Evolutionary conservation across 306 rosid genomes (phyloP).

Genomic region (Casuarina equisetifolia): DNA sequence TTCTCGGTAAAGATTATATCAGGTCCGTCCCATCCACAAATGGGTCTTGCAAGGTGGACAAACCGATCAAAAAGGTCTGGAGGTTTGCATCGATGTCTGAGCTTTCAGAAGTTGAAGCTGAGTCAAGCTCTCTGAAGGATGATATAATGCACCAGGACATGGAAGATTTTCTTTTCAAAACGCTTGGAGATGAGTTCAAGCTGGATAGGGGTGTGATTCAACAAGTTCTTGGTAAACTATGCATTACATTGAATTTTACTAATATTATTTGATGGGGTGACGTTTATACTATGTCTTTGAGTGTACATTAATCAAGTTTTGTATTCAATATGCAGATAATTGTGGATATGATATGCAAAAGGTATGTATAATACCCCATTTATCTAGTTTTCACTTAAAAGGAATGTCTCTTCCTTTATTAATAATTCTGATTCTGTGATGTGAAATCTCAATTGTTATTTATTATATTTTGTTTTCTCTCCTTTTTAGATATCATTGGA

Average conservation of each 20-base stretch:
- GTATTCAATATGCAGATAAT: constrained; percentile 57
- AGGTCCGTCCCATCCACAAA: constrained; percentile 36
- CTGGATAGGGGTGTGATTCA: constrained; percentile 62
- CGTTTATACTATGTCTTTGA: not conserved
- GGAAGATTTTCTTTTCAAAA: constrained; percentile 61
- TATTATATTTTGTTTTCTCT: not conserved
- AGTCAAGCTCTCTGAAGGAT: constrained; percentile 29
- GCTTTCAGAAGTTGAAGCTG: constrained; percentile 39
- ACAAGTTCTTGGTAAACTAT: constrained; percentile 68
- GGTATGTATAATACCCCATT: constrained; percentile 44
- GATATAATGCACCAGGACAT: constrained; percentile 51
- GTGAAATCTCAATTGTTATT: not conserved
- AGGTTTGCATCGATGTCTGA: constrained; percentile 47
- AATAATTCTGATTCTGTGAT: not conserved
- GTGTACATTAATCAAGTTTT: constrained; percentile 31
- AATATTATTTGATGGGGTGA: not conserved
- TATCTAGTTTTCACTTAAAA: constrained; percentile 11
- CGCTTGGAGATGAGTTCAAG: constrained; percentile 82
- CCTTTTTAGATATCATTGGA: not conserved
- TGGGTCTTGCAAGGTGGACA: constrained; percentile 31
- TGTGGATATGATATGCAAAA: constrained; percentile 78
- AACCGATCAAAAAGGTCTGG: constrained; percentile 56
- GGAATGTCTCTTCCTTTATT: not conserved
- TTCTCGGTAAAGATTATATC: constrained; percentile 55
- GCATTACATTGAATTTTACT: constrained; percentile 4